These are phyloP conservation scores for Cercophora newfieldiana DNA, from an alignment of 495 filamentous ascomycete genomes.

Conservation along the genomic window DNA sequence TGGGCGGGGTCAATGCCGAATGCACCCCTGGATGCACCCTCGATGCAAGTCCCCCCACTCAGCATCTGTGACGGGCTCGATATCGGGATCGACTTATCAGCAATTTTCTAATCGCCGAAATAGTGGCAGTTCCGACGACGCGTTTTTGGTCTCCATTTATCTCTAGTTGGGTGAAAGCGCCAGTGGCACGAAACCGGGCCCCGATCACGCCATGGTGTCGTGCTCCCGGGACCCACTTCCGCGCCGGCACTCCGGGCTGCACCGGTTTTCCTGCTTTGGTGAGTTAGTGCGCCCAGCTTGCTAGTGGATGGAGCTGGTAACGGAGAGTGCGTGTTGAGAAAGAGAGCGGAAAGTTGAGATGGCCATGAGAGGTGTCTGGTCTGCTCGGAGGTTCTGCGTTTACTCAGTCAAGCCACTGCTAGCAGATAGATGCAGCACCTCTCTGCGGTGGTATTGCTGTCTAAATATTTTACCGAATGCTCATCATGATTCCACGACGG, in stretches of 20 bases:
- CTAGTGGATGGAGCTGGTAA: background rate
- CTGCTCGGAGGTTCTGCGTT: background rate
- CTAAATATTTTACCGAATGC: too few relatives aligned
- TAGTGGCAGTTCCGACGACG: background rate
- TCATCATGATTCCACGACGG: too few relatives aligned
- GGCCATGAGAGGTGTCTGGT: background rate
- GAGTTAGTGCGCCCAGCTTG: background rate
- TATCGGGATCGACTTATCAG: background rate
- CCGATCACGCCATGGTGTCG: slow-evolving; percentile 18
- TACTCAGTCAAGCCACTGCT: too few relatives aligned
- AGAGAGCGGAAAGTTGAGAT: background rate
- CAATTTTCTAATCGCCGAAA: slow-evolving; percentile 1
- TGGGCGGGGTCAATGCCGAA: slow-evolving; percentile 13
- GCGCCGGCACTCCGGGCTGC: background rate
- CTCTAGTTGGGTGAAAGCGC: background rate
- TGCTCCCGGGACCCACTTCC: slow-evolving; percentile 1
- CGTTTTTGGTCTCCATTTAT: background rate
- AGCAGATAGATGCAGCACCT: too few relatives aligned
- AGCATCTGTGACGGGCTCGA: background rate
- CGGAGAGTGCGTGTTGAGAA: background rate
- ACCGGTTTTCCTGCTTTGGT: background rate
- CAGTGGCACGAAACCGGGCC: slow-evolving; percentile 11
- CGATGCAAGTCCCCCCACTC: background rate
- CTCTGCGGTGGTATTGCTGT: too few relatives aligned
- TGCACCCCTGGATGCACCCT: background rate